A percentile compares a stretch with the other conserved stretches of the same genome.
These are phyloP conservation scores for Phytopythium litorale DNA, from an alignment of 352 stramenopile species.

Conservation along the genomic window DNA sequence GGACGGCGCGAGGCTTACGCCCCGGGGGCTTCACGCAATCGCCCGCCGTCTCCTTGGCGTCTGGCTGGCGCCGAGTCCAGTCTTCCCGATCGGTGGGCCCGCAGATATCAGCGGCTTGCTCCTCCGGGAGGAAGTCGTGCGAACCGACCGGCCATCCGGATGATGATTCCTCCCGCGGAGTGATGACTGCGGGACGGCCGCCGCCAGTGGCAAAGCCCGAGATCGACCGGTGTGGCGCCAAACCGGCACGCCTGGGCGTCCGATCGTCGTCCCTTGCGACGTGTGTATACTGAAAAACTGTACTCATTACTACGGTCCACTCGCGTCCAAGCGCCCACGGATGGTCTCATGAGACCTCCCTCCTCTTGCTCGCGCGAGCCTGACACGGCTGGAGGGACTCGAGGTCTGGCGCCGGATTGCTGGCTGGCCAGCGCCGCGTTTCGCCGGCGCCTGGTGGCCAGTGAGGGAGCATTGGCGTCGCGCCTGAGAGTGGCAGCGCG, in stretches of 20 bases:
- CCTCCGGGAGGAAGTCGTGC: not conserved
- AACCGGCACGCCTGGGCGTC: too few species aligned
- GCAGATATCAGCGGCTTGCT: not conserved
- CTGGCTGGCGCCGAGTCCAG: not conserved
- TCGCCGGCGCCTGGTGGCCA: not conserved
- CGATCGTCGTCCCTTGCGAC: too few species aligned
- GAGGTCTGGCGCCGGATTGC: not conserved
- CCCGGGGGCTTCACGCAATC: not conserved
- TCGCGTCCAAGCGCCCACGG: too few species aligned
- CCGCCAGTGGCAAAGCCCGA: not conserved
- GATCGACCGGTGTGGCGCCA: too few species aligned
- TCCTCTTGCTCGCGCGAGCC: too few species aligned
- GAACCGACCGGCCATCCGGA: not conserved
- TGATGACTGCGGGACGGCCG: not conserved
- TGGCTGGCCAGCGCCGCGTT: not conserved
- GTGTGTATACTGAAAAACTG: too few species aligned
- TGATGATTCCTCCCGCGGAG: not conserved
- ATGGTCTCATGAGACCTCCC: too few species aligned
- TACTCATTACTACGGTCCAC: too few species aligned
- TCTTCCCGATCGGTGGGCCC: not conserved
- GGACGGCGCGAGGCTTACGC: not conserved
- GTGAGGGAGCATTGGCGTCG: not conserved
- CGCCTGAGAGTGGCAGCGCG: not conserved
- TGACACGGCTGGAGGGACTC: too few species aligned
- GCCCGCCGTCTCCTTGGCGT: too few species aligned